Base-by-base conservation (phyloP, 2,329 filamentous ascomycete species). In the Teratosphaeria pseudoeucalypti region DNA sequence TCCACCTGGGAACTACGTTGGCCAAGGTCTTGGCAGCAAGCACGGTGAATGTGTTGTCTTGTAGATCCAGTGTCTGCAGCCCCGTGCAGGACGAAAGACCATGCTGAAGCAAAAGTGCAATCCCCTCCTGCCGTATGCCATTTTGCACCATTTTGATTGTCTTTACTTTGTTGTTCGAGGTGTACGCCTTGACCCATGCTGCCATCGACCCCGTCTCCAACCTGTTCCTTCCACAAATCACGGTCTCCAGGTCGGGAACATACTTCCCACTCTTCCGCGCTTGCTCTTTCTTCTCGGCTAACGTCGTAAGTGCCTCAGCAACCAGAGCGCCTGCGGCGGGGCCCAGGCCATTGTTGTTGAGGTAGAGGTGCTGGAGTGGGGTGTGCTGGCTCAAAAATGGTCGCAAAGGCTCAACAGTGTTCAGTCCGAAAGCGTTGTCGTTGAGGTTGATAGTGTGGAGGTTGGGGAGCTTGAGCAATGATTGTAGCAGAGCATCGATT, bases 81-180 rank as follows among this genome's bases (percentile, higher is more conserved):
- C 79, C 78, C 34, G 78, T 80, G 56, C 90, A 84, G 68, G 89
- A 81, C 64, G 81, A 83, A 57, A 99, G 80, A 63, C 94, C 94
- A 57, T 92, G 81, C 62, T 83, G 85, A 64, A 99, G 78, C 59
- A 99, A 79, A 65, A 87, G 82, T 55, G 86, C 86, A 70, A 97
- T 94, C 62, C 94, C 94, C 74, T 97, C 91, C 72, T 92, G 90
- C 52, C 94, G 84, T 67, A 99, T 99, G 57, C 94, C 94, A 73
- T 99, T 97, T 76, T 97, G 94, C 29, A 95, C 90, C 94, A 99
- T 97, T 81, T 92, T 95, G 67, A 99, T 84, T 61, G 85, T 85
- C 76, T 87, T 88, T 64, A 99, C 83, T 60, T 88, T 87, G 72
- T 75, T 78, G 71, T 97, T 90, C 60, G 92, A 86, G 68, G 85